Percentiles rank a stretch among this genome's conserved stretches.
Evolutionary conservation across 78 protist genomes (phyloP).

Genomic region (Tieghemostelium lacteum): DNA sequence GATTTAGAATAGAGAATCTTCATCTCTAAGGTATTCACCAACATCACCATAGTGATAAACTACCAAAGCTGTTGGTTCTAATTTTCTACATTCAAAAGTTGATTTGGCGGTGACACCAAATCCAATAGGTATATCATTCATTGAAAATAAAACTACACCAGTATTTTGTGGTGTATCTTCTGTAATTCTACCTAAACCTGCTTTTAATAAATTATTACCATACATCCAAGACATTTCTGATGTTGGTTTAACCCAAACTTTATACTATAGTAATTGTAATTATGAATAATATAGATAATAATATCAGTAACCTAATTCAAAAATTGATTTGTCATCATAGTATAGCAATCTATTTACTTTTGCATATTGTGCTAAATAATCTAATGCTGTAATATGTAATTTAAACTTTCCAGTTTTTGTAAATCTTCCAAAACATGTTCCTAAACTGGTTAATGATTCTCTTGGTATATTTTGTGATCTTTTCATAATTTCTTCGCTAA

Average conservation of each 20-base stretch:
- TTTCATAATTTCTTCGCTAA: conserved; percentile 60
- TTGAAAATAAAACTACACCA: conserved; percentile 98
- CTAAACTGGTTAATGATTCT: conserved; percentile 91
- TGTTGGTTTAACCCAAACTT: conserved; percentile 98
- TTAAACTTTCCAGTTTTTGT: conserved; percentile 96
- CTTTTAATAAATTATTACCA: conserved; percentile 98
- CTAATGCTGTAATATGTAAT: conserved; percentile 97
- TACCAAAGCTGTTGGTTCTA: conserved; percentile 93
- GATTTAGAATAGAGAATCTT: conserved; percentile 78
- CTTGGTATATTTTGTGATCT: conserved; percentile 80
- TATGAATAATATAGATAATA: not conserved
- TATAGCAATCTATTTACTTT: conserved; percentile 57
- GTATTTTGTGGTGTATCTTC: conserved; percentile 95
- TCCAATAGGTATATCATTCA: conserved; percentile 98
- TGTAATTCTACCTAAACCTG: conserved; percentile 99
- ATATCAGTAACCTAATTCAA: not conserved
- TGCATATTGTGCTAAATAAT: conserved; percentile 96
- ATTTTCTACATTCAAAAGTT: conserved; percentile 91
- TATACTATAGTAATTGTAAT: conserved; percentile 70
- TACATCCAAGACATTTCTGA: conserved; percentile 97
- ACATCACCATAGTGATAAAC: conserved; percentile 97
- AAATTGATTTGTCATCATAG: not conserved
- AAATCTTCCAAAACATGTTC: conserved; percentile 98
- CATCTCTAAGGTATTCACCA: conserved; percentile 98
- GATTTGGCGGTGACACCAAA: conserved; percentile 94